Evolutionary conservation across 495 filamentous ascomycete genomes (phyloP), one percentile per base, ranked within the genome.

Genomic region (Aspergillus asperescens): DNA sequence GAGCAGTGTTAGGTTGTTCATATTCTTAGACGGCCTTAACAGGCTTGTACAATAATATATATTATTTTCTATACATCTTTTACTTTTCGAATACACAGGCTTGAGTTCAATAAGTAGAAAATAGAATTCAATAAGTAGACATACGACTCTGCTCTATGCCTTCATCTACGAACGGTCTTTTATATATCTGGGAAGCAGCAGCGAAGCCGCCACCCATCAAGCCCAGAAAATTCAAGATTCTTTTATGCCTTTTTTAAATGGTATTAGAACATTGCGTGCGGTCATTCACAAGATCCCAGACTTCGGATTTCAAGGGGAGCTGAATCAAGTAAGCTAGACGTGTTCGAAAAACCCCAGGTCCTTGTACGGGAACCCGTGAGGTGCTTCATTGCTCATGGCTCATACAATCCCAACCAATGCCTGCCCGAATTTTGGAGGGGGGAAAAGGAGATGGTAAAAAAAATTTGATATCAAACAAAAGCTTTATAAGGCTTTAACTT

Each of bases 381-480:
- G 63, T 66, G 64, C 68, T 73, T 73, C 67, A 70, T 74, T 72
- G 68, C 68, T 74, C 71, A 66, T 74, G 70, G 71, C 71, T 74
- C 71, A 74, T 74, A 73, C 69, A 56, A 72, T 71, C 64, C 71
- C 69, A 70, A 71, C 67, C 61, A 67, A 67, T 69, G 70, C 55
- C 52, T 62, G 67, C 66, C 66, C 67, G 55, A 71, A 63, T 69
- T 66, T 55, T 52, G 39, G 16, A 18, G 28, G 39, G 46, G 48
- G 25, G 44, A 44, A 52, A 48, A 27, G 15, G 46, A 52, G 42
- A 56, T 38, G 52, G 45, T 32, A 54, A 54, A 55, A 56, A 52
- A 58, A 54, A 50, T 34, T 55, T 41, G 45, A 55, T 54, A 54
- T 56, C 50, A 62, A 58, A 58, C 41, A 53, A 44, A 43, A 34